Evolutionary conservation across 2,329 filamentous ascomycete genomes (phyloP).

Genomic region (Sarocladiaceae sp.): DNA sequence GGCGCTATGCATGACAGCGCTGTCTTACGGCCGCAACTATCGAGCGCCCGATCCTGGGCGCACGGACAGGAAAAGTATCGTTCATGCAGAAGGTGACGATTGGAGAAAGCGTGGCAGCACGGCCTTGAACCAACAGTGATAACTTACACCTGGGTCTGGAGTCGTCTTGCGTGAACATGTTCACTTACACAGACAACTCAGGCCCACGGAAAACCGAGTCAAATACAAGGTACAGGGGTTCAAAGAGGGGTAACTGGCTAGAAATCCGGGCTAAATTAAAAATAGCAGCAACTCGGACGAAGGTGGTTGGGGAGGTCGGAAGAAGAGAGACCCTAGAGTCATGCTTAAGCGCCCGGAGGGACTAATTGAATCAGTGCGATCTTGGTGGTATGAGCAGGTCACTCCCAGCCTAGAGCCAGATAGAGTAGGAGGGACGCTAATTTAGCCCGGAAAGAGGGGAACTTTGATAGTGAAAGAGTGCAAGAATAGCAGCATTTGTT

Average conservation of each 20-base stretch:
- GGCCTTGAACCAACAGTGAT: too few relatives aligned
- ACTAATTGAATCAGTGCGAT: background rate
- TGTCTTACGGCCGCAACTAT: too few relatives aligned
- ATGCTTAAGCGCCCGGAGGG: conserved; percentile 3
- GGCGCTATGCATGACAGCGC: too few relatives aligned
- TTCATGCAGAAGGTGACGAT: too few relatives aligned
- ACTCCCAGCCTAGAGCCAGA: background rate
- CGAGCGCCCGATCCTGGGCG: too few relatives aligned
- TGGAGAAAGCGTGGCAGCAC: too few relatives aligned
- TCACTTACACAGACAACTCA: background rate
- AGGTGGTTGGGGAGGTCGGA: background rate
- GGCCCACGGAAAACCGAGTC: background rate
- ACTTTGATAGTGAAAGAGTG: background rate
- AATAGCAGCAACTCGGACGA: conserved; percentile 10
- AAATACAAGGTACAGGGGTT: background rate
- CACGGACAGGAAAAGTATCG: too few relatives aligned
- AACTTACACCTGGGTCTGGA: too few relatives aligned
- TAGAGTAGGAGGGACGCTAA: conserved; percentile 4
- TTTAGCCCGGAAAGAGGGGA: background rate
- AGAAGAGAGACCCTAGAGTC: background rate
- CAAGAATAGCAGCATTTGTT: conserved; percentile 8
- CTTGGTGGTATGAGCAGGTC: background rate
- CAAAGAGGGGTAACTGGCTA: background rate
- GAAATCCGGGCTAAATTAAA: conserved; percentile 12
- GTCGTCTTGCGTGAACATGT: too few relatives aligned